Conservation (phyloP, 768 basidiomycete genomes). For the Leccinellum albellum region DNA sequence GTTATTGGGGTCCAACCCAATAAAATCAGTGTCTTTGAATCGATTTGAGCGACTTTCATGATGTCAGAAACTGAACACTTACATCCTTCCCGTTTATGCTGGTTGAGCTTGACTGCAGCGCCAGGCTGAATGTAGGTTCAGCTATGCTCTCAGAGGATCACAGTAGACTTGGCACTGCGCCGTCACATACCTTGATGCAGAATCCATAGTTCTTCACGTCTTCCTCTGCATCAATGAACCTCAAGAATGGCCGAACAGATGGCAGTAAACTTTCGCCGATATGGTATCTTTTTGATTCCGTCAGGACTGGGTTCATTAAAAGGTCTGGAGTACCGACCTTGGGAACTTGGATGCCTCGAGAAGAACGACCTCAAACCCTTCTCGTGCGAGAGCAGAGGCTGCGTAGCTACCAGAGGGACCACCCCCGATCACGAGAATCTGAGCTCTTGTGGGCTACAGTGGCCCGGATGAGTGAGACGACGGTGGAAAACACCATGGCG, state of each 20-base stretch:
- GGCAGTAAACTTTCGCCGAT: conserved; percentile 13
- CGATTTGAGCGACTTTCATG: not conserved
- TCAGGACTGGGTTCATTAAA: not conserved
- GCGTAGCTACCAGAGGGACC: conserved; percentile 13
- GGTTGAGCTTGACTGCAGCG: conserved; percentile 6
- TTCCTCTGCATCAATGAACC: conserved; percentile 9
- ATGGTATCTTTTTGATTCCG: conserved; percentile 7
- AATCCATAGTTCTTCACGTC: conserved; percentile 7
- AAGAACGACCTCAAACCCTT: conserved; percentile 8
- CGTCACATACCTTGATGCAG: conserved; percentile 3
- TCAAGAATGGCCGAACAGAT: conserved; percentile 6
- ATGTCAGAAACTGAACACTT: not conserved
- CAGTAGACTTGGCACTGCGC: not conserved
- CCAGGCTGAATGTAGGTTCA: conserved; percentile 1
- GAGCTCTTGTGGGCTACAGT: not conserved
- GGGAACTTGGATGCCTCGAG: conserved; percentile 12
- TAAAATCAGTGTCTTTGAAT: conserved; percentile 7
- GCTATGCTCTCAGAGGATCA: not conserved
- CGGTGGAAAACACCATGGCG: not conserved
- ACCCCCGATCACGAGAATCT: conserved; percentile 13
- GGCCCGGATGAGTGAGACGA: not conserved
- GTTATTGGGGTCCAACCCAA: conserved; percentile 5
- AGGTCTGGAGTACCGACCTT: not conserved
- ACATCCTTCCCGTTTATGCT: conserved; percentile 11
- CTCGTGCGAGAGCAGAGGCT: conserved; percentile 5